These are phyloP conservation scores for Saitoella complicata DNA, from an alignment of 805 yeast genomes.

Conservation along the genomic window DNA sequence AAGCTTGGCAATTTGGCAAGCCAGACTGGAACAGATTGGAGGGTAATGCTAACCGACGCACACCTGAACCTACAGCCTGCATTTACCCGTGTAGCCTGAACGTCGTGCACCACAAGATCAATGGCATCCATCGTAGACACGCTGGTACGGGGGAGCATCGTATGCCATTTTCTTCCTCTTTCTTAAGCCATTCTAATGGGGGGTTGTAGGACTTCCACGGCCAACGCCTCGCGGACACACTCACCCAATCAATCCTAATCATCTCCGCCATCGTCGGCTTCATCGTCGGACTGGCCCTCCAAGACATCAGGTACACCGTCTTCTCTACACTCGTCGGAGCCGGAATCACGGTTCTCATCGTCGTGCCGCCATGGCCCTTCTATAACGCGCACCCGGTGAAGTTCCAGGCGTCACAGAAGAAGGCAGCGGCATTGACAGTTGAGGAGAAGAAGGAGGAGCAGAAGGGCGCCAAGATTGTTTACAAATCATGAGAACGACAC, in stretches of 20 bases:
- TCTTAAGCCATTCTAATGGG: background rate
- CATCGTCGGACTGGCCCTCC: constrained; percentile 32
- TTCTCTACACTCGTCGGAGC: constrained; percentile 26
- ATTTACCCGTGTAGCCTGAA: too few species aligned
- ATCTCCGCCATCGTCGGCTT: constrained; percentile 23
- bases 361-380: constrained; percentile 43
- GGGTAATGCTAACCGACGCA: too few species aligned
- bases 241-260: constrained; percentile 9
- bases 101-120: too few species aligned
- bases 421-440: background rate
- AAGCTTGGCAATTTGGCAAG: too few species aligned
- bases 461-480: too few species aligned
- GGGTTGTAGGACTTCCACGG: constrained; percentile 32
- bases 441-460: too few species aligned
- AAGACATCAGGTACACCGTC: constrained; percentile 28
- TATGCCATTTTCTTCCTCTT: too few species aligned
- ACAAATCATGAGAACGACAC: too few species aligned
- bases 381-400: constrained; percentile 34
- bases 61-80: too few species aligned
- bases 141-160: too few species aligned
- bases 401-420: constrained; percentile 26
- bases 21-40: too few species aligned
- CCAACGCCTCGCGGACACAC: constrained; percentile 29
- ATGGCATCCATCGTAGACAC: too few species aligned
- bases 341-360: constrained; percentile 22